phyloP scores from a whole-genome alignment of 306 rosid species.

The Cicer bijugum region DNA sequence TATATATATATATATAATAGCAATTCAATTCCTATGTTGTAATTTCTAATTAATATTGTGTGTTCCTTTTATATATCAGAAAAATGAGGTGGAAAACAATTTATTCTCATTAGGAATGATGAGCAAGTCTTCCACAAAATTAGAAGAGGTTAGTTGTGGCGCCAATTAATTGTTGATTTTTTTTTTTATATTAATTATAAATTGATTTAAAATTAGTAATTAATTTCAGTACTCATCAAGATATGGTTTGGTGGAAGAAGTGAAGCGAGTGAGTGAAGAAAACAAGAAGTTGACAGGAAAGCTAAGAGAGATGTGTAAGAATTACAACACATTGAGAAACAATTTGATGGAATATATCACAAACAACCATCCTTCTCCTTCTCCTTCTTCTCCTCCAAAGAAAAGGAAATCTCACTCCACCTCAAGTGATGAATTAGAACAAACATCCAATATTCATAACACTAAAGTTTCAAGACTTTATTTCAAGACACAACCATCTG shows the following conservation, averaged over 20 bases:
- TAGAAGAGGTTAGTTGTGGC: no score
- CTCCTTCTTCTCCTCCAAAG: slow-evolving; percentile 51
- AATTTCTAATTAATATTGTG: background rate
- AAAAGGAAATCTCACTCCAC: slow-evolving; percentile 72
- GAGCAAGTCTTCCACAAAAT: no score
- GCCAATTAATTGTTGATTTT: no score
- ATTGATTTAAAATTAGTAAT: no score
- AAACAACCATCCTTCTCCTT: slow-evolving; percentile 46
- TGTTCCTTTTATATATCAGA: slow-evolving; percentile 53
- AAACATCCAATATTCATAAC: slow-evolving; percentile 49
- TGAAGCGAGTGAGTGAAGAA: slow-evolving; percentile 79
- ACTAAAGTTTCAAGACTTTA: slow-evolving; percentile 63
- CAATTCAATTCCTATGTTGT: background rate
- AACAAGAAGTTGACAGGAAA: slow-evolving; percentile 83
- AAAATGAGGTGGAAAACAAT: slow-evolving; percentile 58
- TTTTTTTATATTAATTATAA: no score
- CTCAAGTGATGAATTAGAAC: slow-evolving; percentile 78
- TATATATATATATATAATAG: no score
- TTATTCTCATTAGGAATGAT: slow-evolving; percentile 50
- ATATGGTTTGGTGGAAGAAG: slow-evolving; percentile 66
- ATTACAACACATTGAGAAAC: slow-evolving; percentile 66
- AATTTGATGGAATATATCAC: slow-evolving; percentile 72
- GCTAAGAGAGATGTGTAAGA: slow-evolving; percentile 83
- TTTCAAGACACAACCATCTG: slow-evolving; percentile 73
- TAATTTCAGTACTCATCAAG: slow-evolving; percentile 48